These are phyloP conservation scores for Amphirosellinia nigrospora DNA, from an alignment of 495 filamentous ascomycete genomes.

Conservation along the genomic window DNA sequence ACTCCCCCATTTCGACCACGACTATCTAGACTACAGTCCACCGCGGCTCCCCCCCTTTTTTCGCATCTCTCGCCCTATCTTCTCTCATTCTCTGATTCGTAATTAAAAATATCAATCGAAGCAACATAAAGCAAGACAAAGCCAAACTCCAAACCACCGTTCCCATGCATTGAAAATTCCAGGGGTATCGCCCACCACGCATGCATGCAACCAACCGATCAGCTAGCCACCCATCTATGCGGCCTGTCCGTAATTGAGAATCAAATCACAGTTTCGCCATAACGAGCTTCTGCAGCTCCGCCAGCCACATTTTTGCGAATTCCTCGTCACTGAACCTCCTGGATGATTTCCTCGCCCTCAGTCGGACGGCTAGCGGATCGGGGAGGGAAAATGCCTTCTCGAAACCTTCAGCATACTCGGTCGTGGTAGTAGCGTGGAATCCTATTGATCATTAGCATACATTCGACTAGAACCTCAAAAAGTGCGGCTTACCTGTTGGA, in stretches of 20 bases:
- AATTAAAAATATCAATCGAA: too few relatives aligned
- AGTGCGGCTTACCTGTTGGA: conserved; percentile 64
- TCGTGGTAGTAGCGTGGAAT: conserved; percentile 78
- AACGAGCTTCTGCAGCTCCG: conserved; percentile 74
- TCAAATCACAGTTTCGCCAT: background rate
- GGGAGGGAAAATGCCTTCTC: conserved; percentile 73
- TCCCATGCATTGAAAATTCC: conserved; percentile 13
- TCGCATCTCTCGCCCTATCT: too few relatives aligned
- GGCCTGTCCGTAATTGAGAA: background rate
- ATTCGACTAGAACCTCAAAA: background rate
- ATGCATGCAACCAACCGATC: background rate
- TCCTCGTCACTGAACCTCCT: conserved; percentile 85
- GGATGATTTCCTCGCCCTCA: conserved; percentile 75
- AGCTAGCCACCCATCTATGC: background rate
- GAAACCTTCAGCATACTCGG: conserved; percentile 80
- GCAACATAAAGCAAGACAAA: conserved; percentile 9
- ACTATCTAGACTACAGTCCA: too few relatives aligned
- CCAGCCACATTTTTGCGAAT: conserved; percentile 77
- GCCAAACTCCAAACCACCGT: conserved; percentile 14
- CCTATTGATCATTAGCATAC: conserved; percentile 50
- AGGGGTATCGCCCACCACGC: conserved; percentile 21
- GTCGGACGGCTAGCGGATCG: conserved; percentile 68
- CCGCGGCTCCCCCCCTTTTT: too few relatives aligned
- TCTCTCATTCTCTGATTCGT: too few relatives aligned
- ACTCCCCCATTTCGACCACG: too few relatives aligned